Base-by-base conservation (phyloP, 352 stramenopile genomes). In the Pythium rhizo-oryzae region DNA sequence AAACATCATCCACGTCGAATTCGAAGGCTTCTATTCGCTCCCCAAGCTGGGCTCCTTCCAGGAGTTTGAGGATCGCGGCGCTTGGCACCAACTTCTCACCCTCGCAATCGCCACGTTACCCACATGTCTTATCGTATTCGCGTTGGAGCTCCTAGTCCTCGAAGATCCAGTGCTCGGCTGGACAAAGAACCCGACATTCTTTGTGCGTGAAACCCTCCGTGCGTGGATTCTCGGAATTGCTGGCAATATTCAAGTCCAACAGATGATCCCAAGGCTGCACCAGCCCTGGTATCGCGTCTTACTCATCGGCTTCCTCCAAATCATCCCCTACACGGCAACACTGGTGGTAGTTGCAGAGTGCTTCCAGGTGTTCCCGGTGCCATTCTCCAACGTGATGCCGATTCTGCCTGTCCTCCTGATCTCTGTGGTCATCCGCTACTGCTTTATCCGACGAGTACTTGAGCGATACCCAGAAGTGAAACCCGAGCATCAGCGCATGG, bases 341-440 rank as follows among this genome's bases (percentile, higher is more conserved):
- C 58, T 77, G 23, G 21, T 78, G 8, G 12, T 65, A 1, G 43
- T 76, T 11, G 58, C 76, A 1, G 52, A 51, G 23, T 21, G 50
- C 8, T 43, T 51, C 0, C 56, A 44, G 9, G 53, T 75, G 23
- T 85, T 81, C 43, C 78, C 78, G 0, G 68, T 82, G 7, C 78
- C 75, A 8, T 77, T 72, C 15, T 76, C 65, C 4, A 56, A 30
- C 16, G 28, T 65, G 3, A 12, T 25, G n/a, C 33, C 59, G 6
- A n/a, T 65, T 6, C 35, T 59, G 5, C 59, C 59, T 2, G 46
- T 74, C 21, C 60, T 77, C 16, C 13, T 69, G 0, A 15, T 74
- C 4, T 21, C 65, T 0, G 57, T 81, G 13, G 30, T 69, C 4
- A 54, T 69, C 11, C 72, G 72, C n/a, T 25, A 30, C 30, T 28